Base-by-base conservation (phyloP, 2,329 filamentous ascomycete genomes). In the Aspergillus niger region DNA sequence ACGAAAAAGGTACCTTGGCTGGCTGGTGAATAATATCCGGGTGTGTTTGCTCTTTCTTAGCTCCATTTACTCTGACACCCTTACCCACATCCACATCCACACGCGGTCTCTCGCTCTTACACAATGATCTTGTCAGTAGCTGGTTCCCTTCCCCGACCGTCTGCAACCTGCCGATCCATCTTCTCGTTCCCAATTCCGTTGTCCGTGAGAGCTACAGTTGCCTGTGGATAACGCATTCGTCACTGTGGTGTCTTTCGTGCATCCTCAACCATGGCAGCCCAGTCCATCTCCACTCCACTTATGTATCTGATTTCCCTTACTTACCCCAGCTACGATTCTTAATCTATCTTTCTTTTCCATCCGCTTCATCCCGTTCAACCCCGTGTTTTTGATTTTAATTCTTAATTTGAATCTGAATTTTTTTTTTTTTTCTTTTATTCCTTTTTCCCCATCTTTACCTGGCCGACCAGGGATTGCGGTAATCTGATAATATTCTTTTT, bases 211-310 rank as follows among this genome's bases (percentile, higher is more conserved):
- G 47, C 47, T 50, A 59, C 54, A 20, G 43, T 57, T 53, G 36
- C 50, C 39, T 28, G 55, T 60, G 54, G 51, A 55, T 52, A 58
- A 70, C 66, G 69, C 69, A 67, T 71, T 67, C 66, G 69, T 73
- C 67, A 69, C 67, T 62, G 58, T 64, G 65, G 55, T 63, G 62
- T 67, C 59, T 69, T 66, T 66, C 62, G 62, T 65, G 66, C 66
- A 64, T 67, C 57, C 53, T 67, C 61, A 43, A 59, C 49, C 61
- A 65, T 62, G 53, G 57, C 65, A 49, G 47, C 52, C 47, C 50
- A 51, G 17, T 60, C 60, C 51, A 55, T 63, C 60, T 63, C 61
- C 62, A 60, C 59, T 63, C 61, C 58, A 63, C 58, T 69, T 67
- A 70, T 70, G 63, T 70, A 69, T 62, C 65, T 61, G 59, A 65